Conservation (phyloP, 2,329 filamentous ascomycete genomes). For the Venturia carpophila region DNA sequence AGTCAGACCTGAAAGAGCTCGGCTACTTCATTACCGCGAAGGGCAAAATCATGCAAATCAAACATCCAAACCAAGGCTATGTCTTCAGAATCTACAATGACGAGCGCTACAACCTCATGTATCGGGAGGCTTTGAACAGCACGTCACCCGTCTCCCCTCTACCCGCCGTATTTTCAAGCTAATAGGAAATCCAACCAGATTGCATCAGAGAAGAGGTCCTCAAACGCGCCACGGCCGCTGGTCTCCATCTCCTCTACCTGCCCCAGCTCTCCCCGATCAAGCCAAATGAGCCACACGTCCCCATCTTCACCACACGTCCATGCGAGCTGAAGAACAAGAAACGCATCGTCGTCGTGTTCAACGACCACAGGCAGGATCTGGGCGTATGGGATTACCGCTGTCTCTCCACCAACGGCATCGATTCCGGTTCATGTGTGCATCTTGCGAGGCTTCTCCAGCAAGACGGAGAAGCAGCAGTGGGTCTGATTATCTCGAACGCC, state of each 20-base stretch:
- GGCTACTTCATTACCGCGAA: constrained; percentile 69
- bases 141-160: constrained; percentile 24
- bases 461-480: constrained; percentile 36
- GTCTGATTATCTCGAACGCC: constrained; percentile 67
- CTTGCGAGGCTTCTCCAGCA: constrained; percentile 44
- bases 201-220: constrained; percentile 55
- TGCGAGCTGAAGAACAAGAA: constrained; percentile 47
- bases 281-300: constrained; percentile 51
- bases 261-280: constrained; percentile 45
- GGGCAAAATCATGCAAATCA: constrained; percentile 53
- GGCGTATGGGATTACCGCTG: constrained; percentile 67
- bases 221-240: constrained; percentile 53
- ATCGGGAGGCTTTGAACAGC: constrained; percentile 64
- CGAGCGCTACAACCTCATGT: constrained; percentile 67
- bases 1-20: constrained; percentile 57
- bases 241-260: constrained; percentile 51
- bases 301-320: constrained; percentile 55
- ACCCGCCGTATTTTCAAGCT: neutral
- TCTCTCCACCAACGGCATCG: constrained; percentile 55
- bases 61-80: constrained; percentile 61
- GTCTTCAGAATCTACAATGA: constrained; percentile 67
- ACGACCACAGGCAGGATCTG: constrained; percentile 62
- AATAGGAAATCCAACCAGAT: constrained; percentile 36
- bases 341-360: constrained; percentile 66
- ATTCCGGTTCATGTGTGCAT: constrained; percentile 61